Percentiles rank a stretch among this genome's conserved stretches.
phyloP scores from a whole-genome alignment of 1,284 basidiomycete genomes.

The Heliocybe sulcata region DNA sequence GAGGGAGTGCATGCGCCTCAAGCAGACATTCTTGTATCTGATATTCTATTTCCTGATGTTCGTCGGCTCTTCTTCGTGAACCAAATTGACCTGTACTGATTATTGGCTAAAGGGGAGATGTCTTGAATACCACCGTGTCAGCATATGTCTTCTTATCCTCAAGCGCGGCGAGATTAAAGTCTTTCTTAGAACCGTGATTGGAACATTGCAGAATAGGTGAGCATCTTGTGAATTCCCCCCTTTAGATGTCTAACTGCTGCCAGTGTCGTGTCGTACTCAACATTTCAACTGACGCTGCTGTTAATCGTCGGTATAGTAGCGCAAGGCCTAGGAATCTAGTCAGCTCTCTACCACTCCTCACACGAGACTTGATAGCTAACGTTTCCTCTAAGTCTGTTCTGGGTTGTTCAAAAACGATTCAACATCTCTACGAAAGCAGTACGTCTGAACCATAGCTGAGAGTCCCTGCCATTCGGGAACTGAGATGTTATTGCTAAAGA shows the following conservation, averaged over 20 bases:
- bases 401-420: constrained; percentile 71
- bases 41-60: constrained; percentile 74
- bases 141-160: constrained; percentile 15
- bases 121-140: constrained; percentile 70
- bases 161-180: neutral
- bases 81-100: neutral
- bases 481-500: too few species aligned
- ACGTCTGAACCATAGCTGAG: too few species aligned
- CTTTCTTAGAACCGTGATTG: constrained; percentile 61
- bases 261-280: constrained; percentile 59
- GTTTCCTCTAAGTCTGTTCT: constrained; percentile 57
- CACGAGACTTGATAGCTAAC: constrained; percentile 5
- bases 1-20: constrained; percentile 58
- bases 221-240: constrained; percentile 9
- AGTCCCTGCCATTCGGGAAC: too few species aligned
- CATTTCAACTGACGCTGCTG: constrained; percentile 58
- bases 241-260: neutral
- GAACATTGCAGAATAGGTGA: constrained; percentile 71
- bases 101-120: constrained; percentile 45
- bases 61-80: constrained; percentile 14
- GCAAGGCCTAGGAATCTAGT: constrained; percentile 75
- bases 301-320: constrained; percentile 73
- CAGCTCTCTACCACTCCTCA: constrained; percentile 15
- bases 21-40: constrained; percentile 72
- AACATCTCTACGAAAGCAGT: constrained; percentile 68